phyloP scores from a whole-genome alignment of 148 eudicot species.

The Agrostemma githago region DNA sequence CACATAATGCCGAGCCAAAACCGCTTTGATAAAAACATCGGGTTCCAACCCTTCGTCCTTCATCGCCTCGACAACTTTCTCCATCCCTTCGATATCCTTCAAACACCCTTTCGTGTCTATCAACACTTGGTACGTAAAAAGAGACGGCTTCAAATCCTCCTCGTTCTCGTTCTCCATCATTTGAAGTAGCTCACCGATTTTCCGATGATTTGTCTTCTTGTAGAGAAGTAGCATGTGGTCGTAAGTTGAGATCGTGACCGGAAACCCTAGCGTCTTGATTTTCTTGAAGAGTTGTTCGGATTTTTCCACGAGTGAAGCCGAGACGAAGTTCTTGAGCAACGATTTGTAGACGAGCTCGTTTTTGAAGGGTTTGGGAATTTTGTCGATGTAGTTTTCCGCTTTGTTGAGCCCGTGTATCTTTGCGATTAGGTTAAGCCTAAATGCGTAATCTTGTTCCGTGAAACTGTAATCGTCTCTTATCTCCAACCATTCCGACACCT shows the following conservation, averaged over 20 bases:
- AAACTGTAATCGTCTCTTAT: slow-evolving; percentile 36
- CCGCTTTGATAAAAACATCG: slow-evolving; percentile 22
- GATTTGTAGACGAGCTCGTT: slow-evolving; percentile 55
- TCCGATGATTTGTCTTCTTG: slow-evolving; percentile 56
- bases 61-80: slow-evolving; percentile 70
- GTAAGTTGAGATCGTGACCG: slow-evolving; percentile 48
- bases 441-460: slow-evolving; percentile 55
- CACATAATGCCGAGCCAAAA: slow-evolving; percentile 58
- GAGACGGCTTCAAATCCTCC: slow-evolving; percentile 59
- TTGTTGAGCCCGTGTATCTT: slow-evolving; percentile 52
- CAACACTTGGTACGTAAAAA: slow-evolving; percentile 58
- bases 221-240: slow-evolving; percentile 72
- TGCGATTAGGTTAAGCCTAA: slow-evolving; percentile 59
- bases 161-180: slow-evolving; percentile 80
- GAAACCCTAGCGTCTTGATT: slow-evolving; percentile 60
- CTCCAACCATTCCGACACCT: slow-evolving; percentile 87
- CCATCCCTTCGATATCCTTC: slow-evolving; percentile 72
- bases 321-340: slow-evolving; percentile 55
- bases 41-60: slow-evolving; percentile 64
- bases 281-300: slow-evolving; percentile 70
- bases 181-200: slow-evolving; percentile 69
- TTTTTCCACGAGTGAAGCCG: slow-evolving; percentile 36
- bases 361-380: slow-evolving; percentile 53
- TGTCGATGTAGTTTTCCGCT: slow-evolving; percentile 55
- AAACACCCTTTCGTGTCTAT: slow-evolving; percentile 67